Evolutionary conservation across 371 early-diverging fungal species (phyloP).

Genomic region (Mortierella sp.): DNA sequence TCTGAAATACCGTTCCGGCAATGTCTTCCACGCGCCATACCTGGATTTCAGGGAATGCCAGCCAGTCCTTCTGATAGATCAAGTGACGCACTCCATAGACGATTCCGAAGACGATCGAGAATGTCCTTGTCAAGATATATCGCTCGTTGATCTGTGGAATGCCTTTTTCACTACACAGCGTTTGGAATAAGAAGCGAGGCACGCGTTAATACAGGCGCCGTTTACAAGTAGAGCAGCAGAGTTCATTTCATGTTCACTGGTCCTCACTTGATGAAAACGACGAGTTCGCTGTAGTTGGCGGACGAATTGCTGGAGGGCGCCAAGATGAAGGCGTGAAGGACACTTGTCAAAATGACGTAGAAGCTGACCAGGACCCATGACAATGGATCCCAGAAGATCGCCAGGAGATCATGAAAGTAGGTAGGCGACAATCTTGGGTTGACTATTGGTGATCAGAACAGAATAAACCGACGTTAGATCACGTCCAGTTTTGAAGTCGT

Average conservation of each 20-base stretch:
- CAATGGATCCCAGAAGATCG: conserved; percentile 25
- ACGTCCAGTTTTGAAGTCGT: neutral
- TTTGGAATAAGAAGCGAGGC: neutral
- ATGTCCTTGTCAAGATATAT: conserved; percentile 48
- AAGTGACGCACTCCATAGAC: conserved; percentile 56
- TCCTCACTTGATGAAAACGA: conserved; percentile 40
- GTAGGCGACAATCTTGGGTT: conserved; percentile 51
- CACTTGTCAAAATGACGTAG: conserved; percentile 26
- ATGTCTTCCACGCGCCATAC: conserved; percentile 33
- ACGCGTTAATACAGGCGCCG: neutral
- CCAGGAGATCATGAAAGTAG: conserved; percentile 29
- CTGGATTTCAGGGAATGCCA: conserved; percentile 60
- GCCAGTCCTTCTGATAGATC: conserved; percentile 39
- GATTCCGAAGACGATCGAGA: conserved; percentile 56
- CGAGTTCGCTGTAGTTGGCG: conserved; percentile 38
- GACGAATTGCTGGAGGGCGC: conserved; percentile 13
- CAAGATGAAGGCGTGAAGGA: conserved; percentile 33
- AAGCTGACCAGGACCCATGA: conserved; percentile 41
- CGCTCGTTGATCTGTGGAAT: conserved; percentile 54
- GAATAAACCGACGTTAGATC: neutral
- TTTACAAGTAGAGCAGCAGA: neutral
- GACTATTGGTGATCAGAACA: conserved; percentile 16
- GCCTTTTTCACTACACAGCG: conserved; percentile 32
- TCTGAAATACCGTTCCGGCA: neutral
- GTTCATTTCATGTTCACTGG: neutral